A percentile compares a stretch with the other conserved stretches of the same genome.
These are phyloP conservation scores for Aristolochia californica DNA, from an alignment of 164 flowering plant genomes.

Conservation along the genomic window DNA sequence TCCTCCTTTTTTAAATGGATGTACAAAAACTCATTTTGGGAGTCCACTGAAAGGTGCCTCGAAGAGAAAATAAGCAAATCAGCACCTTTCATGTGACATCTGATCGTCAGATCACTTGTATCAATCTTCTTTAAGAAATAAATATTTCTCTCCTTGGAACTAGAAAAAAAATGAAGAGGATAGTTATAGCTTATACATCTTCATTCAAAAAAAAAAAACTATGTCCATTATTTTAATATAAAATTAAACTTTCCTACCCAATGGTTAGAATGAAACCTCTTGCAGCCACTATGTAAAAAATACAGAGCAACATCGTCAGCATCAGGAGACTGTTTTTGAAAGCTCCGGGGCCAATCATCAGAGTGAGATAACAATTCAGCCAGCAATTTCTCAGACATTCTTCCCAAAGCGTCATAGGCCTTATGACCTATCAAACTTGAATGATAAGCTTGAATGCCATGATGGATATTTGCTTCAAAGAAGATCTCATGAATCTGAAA, in stretches of 20 bases:
- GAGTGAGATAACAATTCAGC: background rate
- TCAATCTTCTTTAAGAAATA: background rate
- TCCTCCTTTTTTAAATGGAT: too few relatives aligned
- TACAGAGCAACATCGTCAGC: slow-evolving; percentile 1
- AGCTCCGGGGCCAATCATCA: background rate
- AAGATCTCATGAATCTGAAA: background rate
- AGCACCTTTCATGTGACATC: background rate
- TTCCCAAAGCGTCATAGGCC: background rate
- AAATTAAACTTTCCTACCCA: background rate
- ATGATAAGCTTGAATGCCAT: background rate
- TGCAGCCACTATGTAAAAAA: background rate
- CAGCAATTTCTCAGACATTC: background rate
- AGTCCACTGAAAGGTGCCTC: background rate
- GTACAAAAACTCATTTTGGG: background rate
- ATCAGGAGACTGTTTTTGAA: background rate
- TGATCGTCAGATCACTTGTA: background rate
- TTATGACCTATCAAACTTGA: background rate
- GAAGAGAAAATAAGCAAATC: background rate
- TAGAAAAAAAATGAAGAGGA: background rate
- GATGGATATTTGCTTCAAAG: background rate
- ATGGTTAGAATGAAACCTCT: background rate
- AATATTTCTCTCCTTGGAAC: background rate
- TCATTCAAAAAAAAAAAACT: too few relatives aligned
- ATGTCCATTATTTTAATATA: too few relatives aligned
- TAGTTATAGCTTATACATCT: too few relatives aligned